Evolutionary conservation across 257 asterid genomes (phyloP).

Genomic region (Ehretia macrophylla): DNA sequence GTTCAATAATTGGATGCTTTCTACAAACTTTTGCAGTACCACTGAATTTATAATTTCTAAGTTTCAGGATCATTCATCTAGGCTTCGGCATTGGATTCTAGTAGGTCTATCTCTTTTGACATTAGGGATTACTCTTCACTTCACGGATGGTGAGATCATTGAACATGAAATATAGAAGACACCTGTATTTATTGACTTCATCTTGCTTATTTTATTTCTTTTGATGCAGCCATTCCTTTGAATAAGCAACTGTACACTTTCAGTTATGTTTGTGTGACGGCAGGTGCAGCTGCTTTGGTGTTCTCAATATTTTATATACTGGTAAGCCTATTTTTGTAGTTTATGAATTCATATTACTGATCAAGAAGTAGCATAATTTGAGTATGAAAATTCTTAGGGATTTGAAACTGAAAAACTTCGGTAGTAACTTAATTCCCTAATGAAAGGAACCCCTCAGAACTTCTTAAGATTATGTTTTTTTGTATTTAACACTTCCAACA

Average conservation of each 20-base stretch:
- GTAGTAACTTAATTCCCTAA: too few relatives aligned
- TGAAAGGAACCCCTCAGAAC: too few relatives aligned
- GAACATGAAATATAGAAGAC: not conserved
- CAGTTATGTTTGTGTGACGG: constrained; percentile 73
- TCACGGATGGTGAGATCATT: constrained; percentile 45
- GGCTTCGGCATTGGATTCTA: constrained; percentile 58
- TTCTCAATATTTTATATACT: constrained; percentile 57
- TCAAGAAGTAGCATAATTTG: too few relatives aligned
- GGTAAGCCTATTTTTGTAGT: constrained; percentile 27
- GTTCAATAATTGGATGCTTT: not conserved
- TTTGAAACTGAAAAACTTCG: too few relatives aligned
- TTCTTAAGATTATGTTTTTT: too few relatives aligned
- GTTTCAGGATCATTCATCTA: constrained; percentile 53
- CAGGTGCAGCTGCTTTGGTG: constrained; percentile 68
- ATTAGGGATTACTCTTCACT: constrained; percentile 56
- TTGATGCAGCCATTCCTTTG: constrained; percentile 60
- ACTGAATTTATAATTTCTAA: not conserved
- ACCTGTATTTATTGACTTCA: not conserved
- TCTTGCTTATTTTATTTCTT: constrained; percentile 3
- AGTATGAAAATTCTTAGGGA: too few relatives aligned
- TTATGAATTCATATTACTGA: too few relatives aligned
- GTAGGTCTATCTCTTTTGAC: constrained; percentile 51
- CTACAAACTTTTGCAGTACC: not conserved
- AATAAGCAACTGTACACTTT: constrained; percentile 71
- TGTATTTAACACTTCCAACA: too few relatives aligned